Percentiles rank a stretch among this genome's conserved stretches.
These are phyloP conservation scores for Tetrapisispora pingtungensis DNA, from an alignment of 805 yeast species.

Conservation along the genomic window DNA sequence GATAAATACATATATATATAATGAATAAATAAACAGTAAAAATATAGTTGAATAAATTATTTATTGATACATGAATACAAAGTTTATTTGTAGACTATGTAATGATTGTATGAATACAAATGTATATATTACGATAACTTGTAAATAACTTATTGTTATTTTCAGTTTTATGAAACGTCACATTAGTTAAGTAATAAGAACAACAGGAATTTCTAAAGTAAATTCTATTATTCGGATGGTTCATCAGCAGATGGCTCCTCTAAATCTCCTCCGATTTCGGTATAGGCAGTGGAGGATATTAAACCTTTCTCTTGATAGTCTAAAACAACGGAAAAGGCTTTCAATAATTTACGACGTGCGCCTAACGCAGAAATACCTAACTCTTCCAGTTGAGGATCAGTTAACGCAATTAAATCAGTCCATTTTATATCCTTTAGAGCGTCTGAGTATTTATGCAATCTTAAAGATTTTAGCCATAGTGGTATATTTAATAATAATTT, in stretches of 20 bases:
- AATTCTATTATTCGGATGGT: not conserved
- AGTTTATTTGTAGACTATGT: not conserved
- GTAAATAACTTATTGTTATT: too few relatives aligned
- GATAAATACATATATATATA: not conserved
- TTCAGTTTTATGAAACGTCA: too few relatives aligned
- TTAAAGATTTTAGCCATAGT: slow-evolving; percentile 78
- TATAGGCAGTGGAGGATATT: slow-evolving; percentile 23
- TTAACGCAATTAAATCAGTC: slow-evolving; percentile 64
- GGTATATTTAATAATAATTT: slow-evolving; percentile 69
- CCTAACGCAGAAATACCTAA: slow-evolving; percentile 92
- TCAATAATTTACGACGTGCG: slow-evolving; percentile 85
- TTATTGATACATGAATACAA: not conserved
- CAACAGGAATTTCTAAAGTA: too few relatives aligned
- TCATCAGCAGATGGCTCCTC: not conserved
- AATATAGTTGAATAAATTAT: too few relatives aligned
- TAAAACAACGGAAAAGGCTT: slow-evolving; percentile 79
- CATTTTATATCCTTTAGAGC: slow-evolving; percentile 66
- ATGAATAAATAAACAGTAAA: too few relatives aligned
- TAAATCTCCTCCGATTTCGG: not conserved
- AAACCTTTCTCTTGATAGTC: slow-evolving; percentile 38
- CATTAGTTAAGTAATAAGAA: too few relatives aligned
- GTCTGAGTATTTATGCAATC: slow-evolving; percentile 91
- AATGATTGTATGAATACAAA: not conserved
- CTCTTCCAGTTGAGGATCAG: slow-evolving; percentile 58
- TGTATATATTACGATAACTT: too few relatives aligned